Conservation (phyloP, 768 basidiomycete genomes). For the Suillus bovinus region DNA sequence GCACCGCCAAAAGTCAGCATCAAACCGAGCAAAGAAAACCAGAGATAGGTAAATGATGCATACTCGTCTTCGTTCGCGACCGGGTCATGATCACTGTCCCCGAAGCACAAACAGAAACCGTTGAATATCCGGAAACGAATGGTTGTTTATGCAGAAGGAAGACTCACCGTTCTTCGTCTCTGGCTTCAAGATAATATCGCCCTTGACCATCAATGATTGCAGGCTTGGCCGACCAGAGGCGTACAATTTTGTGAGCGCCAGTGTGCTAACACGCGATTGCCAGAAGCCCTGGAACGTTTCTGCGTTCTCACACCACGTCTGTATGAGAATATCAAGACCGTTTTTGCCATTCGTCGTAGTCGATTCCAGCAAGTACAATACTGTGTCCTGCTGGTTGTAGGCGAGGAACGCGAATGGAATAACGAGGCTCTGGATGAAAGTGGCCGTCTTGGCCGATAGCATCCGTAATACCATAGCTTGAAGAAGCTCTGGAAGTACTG, state of each 20-base stretch:
- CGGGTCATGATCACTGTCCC: conserved; percentile 92
- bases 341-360: conserved; percentile 58
- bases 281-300: conserved; percentile 96
- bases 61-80: conserved; percentile 84
- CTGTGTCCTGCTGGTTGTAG: conserved; percentile 79
- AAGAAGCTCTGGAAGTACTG: conserved; percentile 85
- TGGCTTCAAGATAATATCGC: conserved; percentile 84
- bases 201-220: conserved; percentile 76
- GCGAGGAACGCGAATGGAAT: conserved; percentile 95
- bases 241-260: conserved; percentile 80
- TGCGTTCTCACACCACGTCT: conserved; percentile 93
- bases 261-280: conserved; percentile 82
- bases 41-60: conserved; percentile 31
- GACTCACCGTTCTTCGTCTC: conserved; percentile 79
- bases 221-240: conserved; percentile 64
- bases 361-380: conserved; percentile 74
- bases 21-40: conserved; percentile 11
- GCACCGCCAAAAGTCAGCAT: conserved; percentile 24
- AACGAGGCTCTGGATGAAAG: conserved; percentile 89
- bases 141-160: conserved; percentile 11
- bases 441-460: conserved; percentile 83
- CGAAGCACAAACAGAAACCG: conserved; percentile 24
- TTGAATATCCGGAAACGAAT: conserved; percentile 17
- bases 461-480: conserved; percentile 83
- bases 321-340: conserved; percentile 85